Evolutionary conservation across 768 basidiomycete species (phyloP), one percentile per base, ranked within the genome.

Genomic region (Tephrocybe sp.): DNA sequence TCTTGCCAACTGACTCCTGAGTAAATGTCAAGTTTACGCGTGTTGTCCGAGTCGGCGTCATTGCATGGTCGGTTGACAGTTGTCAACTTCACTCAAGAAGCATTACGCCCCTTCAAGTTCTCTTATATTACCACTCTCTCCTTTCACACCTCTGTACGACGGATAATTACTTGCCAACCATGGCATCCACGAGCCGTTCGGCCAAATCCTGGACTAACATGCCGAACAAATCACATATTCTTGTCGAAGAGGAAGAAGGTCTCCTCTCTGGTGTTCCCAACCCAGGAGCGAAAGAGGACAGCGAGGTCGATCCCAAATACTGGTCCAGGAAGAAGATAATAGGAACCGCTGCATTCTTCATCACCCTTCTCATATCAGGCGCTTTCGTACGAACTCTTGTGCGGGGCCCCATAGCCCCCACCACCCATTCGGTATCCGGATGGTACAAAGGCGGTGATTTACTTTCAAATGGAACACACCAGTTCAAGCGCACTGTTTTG

Each of bases 401-500:
- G 1, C 60, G 68, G 25, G 57, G 57, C 16, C 57, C 59, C 3
- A 37, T 57, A 31, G 54, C 63, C 6, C 60, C 50, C 8, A 45
- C 58, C 6, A 61, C 61, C 31, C 65, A 64, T 7, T 61, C 66
- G 42, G 46, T 66, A 10, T 51, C 50, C 2, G 50, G 50, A 40
- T 54, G 67, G 27, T 72, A 76, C 54, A 62, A 72, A 38, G 72
- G 72, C 24, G 62, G 69, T 24, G 66, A 64, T 22, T 59, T 83
- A 46, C 70, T 77, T 47, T 88, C 82, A 2, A 94, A 94, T 59
- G 91, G 91, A 25, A 94, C 91, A 1, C 86, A 92, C 56, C 75
- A 82, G 36, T 94, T 85, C 68, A 86, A 78, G 67, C 77, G 81
- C 55, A 94, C 90, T 0, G 88, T 91, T 7, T 62, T 94, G 16